Percentiles rank a stretch among this genome's conserved stretches.
These are phyloP conservation scores for Suillus variegatus DNA, from an alignment of 768 basidiomycete genomes.

Conservation along the genomic window DNA sequence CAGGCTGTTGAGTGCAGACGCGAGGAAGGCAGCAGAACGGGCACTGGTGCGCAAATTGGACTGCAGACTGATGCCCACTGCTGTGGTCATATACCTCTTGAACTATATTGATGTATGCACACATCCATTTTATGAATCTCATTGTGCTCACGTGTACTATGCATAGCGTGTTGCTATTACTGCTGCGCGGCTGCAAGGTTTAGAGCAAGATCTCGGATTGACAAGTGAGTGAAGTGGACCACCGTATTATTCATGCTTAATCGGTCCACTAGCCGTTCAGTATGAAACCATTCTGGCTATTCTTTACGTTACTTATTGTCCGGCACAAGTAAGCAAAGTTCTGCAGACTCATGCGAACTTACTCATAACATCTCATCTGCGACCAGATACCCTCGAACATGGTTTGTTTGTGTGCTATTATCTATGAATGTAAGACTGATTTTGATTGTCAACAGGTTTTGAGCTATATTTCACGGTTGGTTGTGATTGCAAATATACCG, in stretches of 20 bases:
- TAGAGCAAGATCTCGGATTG: constrained; percentile 40
- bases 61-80: constrained; percentile 28
- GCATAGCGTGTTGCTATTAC: constrained; percentile 40
- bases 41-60: constrained; percentile 29
- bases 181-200: constrained; percentile 40
- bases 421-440: background rate
- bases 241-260: background rate
- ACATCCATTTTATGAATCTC: background rate
- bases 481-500: background rate
- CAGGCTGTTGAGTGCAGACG: constrained; percentile 12
- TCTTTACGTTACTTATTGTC: constrained; percentile 60
- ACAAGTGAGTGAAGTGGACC: constrained; percentile 21
- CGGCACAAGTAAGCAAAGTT: constrained; percentile 36
- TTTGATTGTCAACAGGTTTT: constrained; percentile 43
- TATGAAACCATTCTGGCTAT: constrained; percentile 54
- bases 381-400: constrained; percentile 63
- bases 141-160: background rate
- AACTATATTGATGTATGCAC: constrained; percentile 28
- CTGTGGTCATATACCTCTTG: constrained; percentile 25
- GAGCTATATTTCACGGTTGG: constrained; percentile 53
- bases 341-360: background rate
- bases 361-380: background rate
- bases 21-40: constrained; percentile 22
- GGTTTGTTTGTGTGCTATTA: constrained; percentile 33
- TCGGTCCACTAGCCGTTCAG: constrained; percentile 42